Conservation (phyloP, 768 basidiomycete species). For the Phlegmacium glaucopus region DNA sequence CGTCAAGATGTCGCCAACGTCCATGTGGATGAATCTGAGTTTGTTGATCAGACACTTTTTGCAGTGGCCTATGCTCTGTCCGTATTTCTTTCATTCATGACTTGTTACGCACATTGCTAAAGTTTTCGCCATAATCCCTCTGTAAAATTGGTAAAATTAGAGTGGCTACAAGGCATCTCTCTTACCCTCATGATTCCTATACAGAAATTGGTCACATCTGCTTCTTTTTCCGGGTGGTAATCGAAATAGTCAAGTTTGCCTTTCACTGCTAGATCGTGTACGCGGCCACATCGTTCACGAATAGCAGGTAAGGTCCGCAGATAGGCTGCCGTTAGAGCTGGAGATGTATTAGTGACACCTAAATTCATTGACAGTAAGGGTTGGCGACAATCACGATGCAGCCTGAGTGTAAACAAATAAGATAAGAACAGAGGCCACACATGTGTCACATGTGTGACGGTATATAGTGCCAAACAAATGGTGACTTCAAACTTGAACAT, state of each 20-base stretch:
- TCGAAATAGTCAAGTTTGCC: constrained; percentile 83
- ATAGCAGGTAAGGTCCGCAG: constrained; percentile 88
- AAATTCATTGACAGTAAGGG: constrained; percentile 35
- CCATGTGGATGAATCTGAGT: constrained; percentile 81
- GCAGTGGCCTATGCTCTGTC: background rate
- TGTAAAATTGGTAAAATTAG: constrained; percentile 8
- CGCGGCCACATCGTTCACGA: constrained; percentile 75
- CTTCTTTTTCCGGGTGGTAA: constrained; percentile 76
- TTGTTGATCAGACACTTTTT: background rate
- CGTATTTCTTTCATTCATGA: background rate
- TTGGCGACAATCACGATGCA: no score
- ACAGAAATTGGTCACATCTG: constrained; percentile 69
- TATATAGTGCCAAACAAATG: no score
- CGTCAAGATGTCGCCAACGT: constrained; percentile 86
- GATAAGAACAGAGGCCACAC: no score
- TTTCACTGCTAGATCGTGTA: constrained; percentile 72
- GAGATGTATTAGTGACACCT: constrained; percentile 19
- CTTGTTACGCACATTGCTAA: constrained; percentile 47
- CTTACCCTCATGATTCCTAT: constrained; percentile 73
- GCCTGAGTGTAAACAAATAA: no score
- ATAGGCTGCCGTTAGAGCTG: constrained; percentile 53
- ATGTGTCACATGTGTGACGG: no score
- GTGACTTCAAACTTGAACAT: no score
- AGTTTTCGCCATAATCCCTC: constrained; percentile 80
- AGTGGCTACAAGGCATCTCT: background rate